Conservation (phyloP, 2,329 filamentous ascomycete species). For the Macrophomina phaseolina region DNA sequence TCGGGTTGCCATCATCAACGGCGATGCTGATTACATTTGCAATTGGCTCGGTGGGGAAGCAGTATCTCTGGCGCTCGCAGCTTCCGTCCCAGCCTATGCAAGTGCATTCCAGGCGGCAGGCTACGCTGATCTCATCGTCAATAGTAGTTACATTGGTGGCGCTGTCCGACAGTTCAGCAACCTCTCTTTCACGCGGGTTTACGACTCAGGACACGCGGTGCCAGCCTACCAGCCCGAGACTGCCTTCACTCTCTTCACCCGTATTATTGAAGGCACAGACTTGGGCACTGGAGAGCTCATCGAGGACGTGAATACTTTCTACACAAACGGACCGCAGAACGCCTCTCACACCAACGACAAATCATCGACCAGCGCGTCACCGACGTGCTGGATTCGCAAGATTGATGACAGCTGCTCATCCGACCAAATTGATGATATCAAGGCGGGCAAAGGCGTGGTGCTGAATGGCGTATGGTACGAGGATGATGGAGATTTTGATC, state of each 20-base stretch:
- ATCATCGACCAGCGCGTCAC: slow-evolving; percentile 51
- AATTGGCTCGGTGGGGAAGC: slow-evolving; percentile 78
- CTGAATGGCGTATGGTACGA: slow-evolving; percentile 34
- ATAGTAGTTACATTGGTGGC: slow-evolving; percentile 71
- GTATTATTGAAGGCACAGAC: slow-evolving; percentile 57
- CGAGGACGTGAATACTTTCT: slow-evolving; percentile 43
- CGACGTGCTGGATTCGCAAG: slow-evolving; percentile 67
- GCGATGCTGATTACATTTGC: slow-evolving; percentile 63
- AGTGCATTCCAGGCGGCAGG: slow-evolving; percentile 68
- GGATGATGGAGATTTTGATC: slow-evolving; percentile 27
- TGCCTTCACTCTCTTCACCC: slow-evolving; percentile 58
- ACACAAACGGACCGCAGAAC: slow-evolving; percentile 62
- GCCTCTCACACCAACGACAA: slow-evolving; percentile 63
- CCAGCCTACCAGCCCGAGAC: slow-evolving; percentile 56
- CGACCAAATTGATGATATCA: slow-evolving; percentile 56
- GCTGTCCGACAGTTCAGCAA: slow-evolving; percentile 79
- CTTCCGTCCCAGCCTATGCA: slow-evolving; percentile 50
- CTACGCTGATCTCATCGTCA: slow-evolving; percentile 74
- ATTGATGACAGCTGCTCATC: slow-evolving; percentile 59
- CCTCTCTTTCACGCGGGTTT: slow-evolving; percentile 58
- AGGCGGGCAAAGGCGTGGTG: slow-evolving; percentile 51
- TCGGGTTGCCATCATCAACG: slow-evolving; percentile 72
- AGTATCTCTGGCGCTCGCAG: slow-evolving; percentile 64
- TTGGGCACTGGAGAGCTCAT: slow-evolving; percentile 57
- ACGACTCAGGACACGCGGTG: slow-evolving; percentile 60